Evolutionary conservation across 108 stramenopile genomes (phyloP).

Genomic region (Skeletonema menzelii): DNA sequence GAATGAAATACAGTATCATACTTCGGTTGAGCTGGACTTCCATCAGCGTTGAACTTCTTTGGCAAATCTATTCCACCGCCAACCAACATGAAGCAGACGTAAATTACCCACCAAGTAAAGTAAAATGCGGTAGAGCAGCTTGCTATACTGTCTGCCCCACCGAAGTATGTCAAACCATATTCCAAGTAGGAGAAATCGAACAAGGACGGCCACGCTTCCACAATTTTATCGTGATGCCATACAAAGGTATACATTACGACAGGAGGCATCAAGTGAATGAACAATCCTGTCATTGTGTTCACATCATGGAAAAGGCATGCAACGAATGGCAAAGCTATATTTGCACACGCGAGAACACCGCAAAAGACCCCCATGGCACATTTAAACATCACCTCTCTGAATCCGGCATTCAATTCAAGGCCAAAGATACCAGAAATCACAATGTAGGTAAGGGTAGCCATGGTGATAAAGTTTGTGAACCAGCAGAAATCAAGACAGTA

Average conservation of each 20-base stretch:
- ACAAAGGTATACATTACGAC: constrained; percentile 58
- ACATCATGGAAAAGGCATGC: constrained; percentile 63
- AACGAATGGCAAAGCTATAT: constrained; percentile 60
- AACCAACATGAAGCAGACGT: constrained; percentile 52
- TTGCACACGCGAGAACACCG: constrained; percentile 53
- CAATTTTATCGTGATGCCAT: constrained; percentile 45
- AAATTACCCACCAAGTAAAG: constrained; percentile 60
- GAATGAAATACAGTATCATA: constrained; percentile 69
- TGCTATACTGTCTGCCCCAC: constrained; percentile 36
- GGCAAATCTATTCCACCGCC: constrained; percentile 53
- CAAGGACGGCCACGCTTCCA: constrained; percentile 46
- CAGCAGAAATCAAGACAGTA: constrained; percentile 61
- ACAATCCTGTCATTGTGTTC: constrained; percentile 51
- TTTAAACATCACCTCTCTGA: constrained; percentile 34
- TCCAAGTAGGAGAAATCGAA: constrained; percentile 46
- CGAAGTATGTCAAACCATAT: constrained; percentile 13
- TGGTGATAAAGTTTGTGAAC: constrained; percentile 47
- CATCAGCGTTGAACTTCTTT: constrained; percentile 29
- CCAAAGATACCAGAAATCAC: neutral
- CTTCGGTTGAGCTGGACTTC: constrained; percentile 28
- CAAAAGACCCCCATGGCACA: constrained; percentile 44
- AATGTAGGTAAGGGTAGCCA: constrained; percentile 15
- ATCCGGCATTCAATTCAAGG: neutral
- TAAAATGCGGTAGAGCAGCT: constrained; percentile 47
- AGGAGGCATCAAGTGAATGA: constrained; percentile 63